These are phyloP conservation scores for Lachancea sp. DNA, from an alignment of 805 yeast species.

Conservation along the genomic window DNA sequence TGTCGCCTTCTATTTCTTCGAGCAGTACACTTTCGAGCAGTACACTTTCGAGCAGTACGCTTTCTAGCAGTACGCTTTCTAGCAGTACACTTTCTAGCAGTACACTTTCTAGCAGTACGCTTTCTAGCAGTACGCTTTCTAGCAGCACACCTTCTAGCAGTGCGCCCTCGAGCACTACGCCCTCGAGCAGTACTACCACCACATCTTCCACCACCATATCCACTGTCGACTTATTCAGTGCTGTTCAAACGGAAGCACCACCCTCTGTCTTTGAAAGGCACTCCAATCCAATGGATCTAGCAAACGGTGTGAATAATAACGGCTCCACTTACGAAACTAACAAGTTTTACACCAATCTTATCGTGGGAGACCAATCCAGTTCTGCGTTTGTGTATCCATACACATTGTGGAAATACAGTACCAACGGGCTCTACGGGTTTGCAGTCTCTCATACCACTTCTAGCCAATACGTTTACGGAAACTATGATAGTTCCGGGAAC, in stretches of 20 bases:
- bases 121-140: not conserved
- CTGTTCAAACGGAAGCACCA: slow-evolving; percentile 42
- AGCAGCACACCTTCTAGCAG: not conserved
- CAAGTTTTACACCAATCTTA: slow-evolving; percentile 65
- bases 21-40: not conserved
- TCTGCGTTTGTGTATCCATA: slow-evolving; percentile 65
- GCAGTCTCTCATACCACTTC: slow-evolving; percentile 54
- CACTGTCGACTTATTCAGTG: slow-evolving; percentile 41
- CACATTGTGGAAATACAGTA: slow-evolving; percentile 48
- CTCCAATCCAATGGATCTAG: slow-evolving; percentile 40
- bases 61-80: not conserved
- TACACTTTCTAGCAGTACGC: too few relatives aligned
- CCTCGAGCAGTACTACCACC: slow-evolving; percentile 13
- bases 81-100: not conserved
- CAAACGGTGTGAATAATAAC: slow-evolving; percentile 41
- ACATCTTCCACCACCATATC: slow-evolving; percentile 15
- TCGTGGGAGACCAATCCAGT: slow-evolving; percentile 47
- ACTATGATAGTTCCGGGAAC: slow-evolving; percentile 39
- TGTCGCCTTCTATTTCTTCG: slow-evolving; percentile 8
- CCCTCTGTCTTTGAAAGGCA: slow-evolving; percentile 42
- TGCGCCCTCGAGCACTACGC: not conserved
- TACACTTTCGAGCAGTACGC: too few relatives aligned
- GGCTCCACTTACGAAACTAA: slow-evolving; percentile 56
- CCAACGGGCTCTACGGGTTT: slow-evolving; percentile 42
- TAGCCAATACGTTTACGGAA: slow-evolving; percentile 41